Percentiles rank a stretch among this genome's conserved stretches.
These are phyloP conservation scores for Candida easanensis DNA, from an alignment of 805 yeast species.

Conservation along the genomic window DNA sequence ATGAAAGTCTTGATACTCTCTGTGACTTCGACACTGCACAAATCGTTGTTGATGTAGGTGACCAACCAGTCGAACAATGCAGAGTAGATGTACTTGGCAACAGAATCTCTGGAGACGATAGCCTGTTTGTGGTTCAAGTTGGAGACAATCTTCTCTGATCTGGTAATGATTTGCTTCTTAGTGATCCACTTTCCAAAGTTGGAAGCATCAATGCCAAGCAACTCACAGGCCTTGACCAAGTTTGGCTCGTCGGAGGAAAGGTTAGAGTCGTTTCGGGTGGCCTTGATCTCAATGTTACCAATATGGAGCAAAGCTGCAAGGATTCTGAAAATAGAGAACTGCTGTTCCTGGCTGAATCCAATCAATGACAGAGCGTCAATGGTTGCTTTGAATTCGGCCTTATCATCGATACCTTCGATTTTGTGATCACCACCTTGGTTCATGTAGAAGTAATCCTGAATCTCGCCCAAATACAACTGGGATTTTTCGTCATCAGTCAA, in stretches of 20 bases:
- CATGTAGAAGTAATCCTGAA: constrained; percentile 73
- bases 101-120: constrained; percentile 91
- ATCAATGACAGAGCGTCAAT: constrained; percentile 73
- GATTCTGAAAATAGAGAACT: constrained; percentile 67
- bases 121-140: constrained; percentile 83
- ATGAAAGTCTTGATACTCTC: constrained; percentile 67
- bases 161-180: constrained; percentile 88
- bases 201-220: constrained; percentile 74
- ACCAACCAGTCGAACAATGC: constrained; percentile 96
- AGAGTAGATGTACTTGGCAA: constrained; percentile 89
- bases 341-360: constrained; percentile 62
- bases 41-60: constrained; percentile 72
- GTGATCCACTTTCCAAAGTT: constrained; percentile 86
- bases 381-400: constrained; percentile 72
- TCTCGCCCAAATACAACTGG: constrained; percentile 56
- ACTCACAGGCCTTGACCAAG: constrained; percentile 75
- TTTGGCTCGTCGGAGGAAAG: constrained; percentile 85
- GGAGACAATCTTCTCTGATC: constrained; percentile 87
- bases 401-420: constrained; percentile 81
- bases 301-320: constrained; percentile 88
- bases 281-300: constrained; percentile 86
- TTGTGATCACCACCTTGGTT: constrained; percentile 82
- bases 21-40: constrained; percentile 71
- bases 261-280: constrained; percentile 80
- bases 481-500: constrained; percentile 49